Conservation (phyloP, 768 basidiomycete species). For the Russula earlei region DNA sequence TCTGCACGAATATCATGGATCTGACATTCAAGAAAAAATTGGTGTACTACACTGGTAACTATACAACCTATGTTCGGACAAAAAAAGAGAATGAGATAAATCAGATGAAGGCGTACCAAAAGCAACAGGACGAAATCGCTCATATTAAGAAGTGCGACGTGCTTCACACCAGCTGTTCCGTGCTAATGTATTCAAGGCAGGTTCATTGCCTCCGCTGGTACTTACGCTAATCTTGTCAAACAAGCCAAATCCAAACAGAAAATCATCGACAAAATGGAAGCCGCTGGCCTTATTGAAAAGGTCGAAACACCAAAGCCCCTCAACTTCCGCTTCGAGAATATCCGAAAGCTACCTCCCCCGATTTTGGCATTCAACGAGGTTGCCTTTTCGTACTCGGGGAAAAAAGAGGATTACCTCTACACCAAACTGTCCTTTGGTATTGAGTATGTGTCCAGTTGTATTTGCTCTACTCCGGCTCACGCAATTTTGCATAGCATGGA, state of each 20-base stretch:
- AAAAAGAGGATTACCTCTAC: conserved; percentile 83
- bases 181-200: conserved; percentile 29
- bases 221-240: conserved; percentile 96
- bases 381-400: conserved; percentile 92
- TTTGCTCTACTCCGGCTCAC: conserved; percentile 2
- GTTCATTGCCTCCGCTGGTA: conserved; percentile 99
- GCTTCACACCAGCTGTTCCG: neutral
- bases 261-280: conserved; percentile 99
- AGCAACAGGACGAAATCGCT: conserved; percentile 96
- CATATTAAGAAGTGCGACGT: conserved; percentile 89
- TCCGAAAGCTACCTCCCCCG: conserved; percentile 87
- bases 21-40: conserved; percentile 87
- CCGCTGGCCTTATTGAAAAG: conserved; percentile 92
- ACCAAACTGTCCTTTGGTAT: conserved; percentile 91
- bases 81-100: conserved; percentile 97
- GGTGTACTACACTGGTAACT: conserved; percentile 92
- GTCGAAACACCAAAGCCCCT: conserved; percentile 66
- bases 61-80: conserved; percentile 94
- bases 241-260: conserved; percentile 99
- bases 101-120: conserved; percentile 98
- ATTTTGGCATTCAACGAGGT: conserved; percentile 95
- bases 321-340: conserved; percentile 93
- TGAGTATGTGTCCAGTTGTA: conserved; percentile 49
- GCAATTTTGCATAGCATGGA: conserved; percentile 56
- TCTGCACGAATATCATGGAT: conserved; percentile 99